Evolutionary conservation across 2,329 filamentous ascomycete genomes (phyloP).

Genomic region (Fusarium papillatum): DNA sequence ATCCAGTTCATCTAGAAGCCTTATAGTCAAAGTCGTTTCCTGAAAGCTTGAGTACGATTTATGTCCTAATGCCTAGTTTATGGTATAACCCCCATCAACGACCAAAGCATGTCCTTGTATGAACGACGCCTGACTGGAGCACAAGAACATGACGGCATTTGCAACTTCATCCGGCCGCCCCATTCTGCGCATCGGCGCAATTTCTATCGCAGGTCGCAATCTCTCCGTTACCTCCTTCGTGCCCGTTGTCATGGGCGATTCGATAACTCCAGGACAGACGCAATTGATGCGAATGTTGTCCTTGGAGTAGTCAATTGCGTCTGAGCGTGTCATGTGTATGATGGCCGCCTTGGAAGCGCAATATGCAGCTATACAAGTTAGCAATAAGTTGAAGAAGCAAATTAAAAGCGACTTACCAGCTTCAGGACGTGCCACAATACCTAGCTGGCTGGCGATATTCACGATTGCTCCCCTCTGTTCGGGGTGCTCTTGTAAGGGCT

Average conservation of each 20-base stretch:
- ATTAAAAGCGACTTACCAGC: conserved; percentile 42
- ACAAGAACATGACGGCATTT: conserved; percentile 63
- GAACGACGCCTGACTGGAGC: conserved; percentile 62
- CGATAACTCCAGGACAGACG: conserved; percentile 75
- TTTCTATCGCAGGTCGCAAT: conserved; percentile 57
- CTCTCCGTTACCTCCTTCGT: conserved; percentile 49
- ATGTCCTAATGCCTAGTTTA: conserved; percentile 49
- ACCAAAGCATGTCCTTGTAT: conserved; percentile 65
- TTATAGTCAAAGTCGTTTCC: no score
- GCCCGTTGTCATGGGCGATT: conserved; percentile 60
- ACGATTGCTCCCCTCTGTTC: conserved; percentile 62
- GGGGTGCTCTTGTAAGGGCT: conserved; percentile 55
- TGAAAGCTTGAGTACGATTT: no score
- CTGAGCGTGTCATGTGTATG: conserved; percentile 68
- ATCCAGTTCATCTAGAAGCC: no score
- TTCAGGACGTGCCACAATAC: conserved; percentile 60
- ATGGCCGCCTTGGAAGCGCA: conserved; percentile 71
- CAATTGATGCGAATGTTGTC: conserved; percentile 64
- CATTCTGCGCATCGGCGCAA: conserved; percentile 65
- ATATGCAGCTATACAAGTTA: conserved; percentile 60
- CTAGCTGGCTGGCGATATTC: conserved; percentile 66
- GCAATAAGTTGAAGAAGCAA: no score
- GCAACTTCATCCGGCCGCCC: conserved; percentile 63
- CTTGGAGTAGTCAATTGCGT: conserved; percentile 68
- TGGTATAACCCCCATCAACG: conserved; percentile 66